Percentiles rank a stretch among this genome's conserved stretches.
phyloP scores from a whole-genome alignment of 2,329 filamentous ascomycete species.

The Stagonosporopsis vannaccii region DNA sequence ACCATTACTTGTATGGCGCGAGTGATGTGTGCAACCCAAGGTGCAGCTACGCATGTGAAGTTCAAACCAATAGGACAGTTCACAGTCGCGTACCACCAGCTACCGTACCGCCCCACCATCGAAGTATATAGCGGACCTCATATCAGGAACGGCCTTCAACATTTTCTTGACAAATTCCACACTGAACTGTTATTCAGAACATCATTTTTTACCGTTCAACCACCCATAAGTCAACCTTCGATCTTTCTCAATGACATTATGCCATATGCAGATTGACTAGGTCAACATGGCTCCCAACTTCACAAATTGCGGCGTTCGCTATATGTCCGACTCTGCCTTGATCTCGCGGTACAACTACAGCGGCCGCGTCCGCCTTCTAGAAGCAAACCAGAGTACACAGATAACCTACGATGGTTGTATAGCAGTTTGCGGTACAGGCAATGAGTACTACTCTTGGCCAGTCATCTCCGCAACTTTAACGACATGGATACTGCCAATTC shows the following conservation, averaged over 20 bases:
- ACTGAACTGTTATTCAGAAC: too few relatives aligned
- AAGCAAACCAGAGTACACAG: constrained; percentile 26
- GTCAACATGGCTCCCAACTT: constrained; percentile 22
- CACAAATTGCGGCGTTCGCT: constrained; percentile 25
- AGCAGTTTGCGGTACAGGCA: constrained; percentile 38
- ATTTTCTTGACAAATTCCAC: background rate
- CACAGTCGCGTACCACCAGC: background rate
- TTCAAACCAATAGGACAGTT: background rate
- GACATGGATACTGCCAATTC: constrained; percentile 48
- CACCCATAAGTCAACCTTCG: background rate
- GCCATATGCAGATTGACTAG: background rate
- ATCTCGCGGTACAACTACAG: constrained; percentile 28
- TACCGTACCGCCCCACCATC: background rate
- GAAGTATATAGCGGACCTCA: background rate
- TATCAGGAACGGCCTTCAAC: background rate
- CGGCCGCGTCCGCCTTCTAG: constrained; percentile 15
- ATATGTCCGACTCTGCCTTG: constrained; percentile 20
- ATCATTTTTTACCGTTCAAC: background rate
- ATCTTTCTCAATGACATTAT: background rate
- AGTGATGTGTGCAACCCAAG: background rate
- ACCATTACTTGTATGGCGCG: background rate
- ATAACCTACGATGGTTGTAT: constrained; percentile 41
- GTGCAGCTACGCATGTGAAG: background rate
- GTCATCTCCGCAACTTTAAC: constrained; percentile 40
- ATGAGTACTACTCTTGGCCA: constrained; percentile 41